Base-by-base conservation (phyloP, 2,329 filamentous ascomycete species). In the Fusarium equiseti region DNA sequence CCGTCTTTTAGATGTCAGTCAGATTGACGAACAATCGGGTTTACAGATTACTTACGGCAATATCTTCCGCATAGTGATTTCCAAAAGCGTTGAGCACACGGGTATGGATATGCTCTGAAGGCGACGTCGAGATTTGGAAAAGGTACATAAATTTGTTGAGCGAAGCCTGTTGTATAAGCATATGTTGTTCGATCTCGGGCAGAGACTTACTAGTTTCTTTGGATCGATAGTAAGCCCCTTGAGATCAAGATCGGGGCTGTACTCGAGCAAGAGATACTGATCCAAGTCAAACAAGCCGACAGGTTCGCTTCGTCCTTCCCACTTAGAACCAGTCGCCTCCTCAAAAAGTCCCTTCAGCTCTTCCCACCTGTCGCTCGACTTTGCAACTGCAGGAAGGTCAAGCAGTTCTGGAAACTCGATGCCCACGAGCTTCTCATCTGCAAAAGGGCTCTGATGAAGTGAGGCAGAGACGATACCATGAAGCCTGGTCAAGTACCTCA, bases 171-270 rank as follows among this genome's bases (percentile, higher is more conserved):
- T 2, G 51, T 46, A 5, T 2, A 0, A 7, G 15, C 0, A 1
- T 8, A 3, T 0, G 12, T 2, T n/a, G 6, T 6, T 7, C 0
- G 1, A 18, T 26, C 1, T 0, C 2, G 2, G 3, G 0, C 1
- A 5, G 4, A 11, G 1, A 59, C 62, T 43, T 4, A 66, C 63
- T 1, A 66, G 7, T 3, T 66, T 48, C 2, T 18, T 4, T 0
- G 61, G 32, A 12, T 66, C 24, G 0, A 66, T 51, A 5, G 20
- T 2, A 3, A 66, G 6, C 8, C 32, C 32, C 20, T 59, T 66
- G 4, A 66, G 20, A 18, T 66, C 52, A 16, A 66, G 46, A 8
- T 66, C 61, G 4, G 63, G 63, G 0, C 26, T 60, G 2, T 59
- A 66, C 12, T 66, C 63, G 0, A 66, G 6, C 12, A 66, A 8